A percentile compares a stretch with the other conserved stretches of the same genome.
Evolutionary conservation across 352 stramenopile species (phyloP).

Genomic region (Globisporangium iwayamae): DNA sequence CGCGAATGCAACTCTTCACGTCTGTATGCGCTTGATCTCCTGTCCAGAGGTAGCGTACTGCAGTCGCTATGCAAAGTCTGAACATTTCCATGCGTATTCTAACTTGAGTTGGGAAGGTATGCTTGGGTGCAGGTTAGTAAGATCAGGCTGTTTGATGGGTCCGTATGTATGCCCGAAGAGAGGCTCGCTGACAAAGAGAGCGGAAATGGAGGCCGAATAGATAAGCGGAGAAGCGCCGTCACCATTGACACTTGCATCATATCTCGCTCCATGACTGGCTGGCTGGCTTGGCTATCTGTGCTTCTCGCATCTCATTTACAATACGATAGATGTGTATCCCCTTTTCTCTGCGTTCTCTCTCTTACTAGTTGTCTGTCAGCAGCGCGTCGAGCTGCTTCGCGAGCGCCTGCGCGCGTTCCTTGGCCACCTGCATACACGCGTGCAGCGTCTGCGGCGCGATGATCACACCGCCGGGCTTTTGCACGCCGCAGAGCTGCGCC

Average conservation of each 20-base stretch:
- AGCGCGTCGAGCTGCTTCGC: slow-evolving; percentile 34
- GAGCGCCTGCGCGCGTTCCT: slow-evolving; percentile 31
- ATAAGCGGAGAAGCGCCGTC: background rate
- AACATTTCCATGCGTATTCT: too few relatives aligned
- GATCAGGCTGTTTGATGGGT: slow-evolving; percentile 9
- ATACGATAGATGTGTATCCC: background rate
- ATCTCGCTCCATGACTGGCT: background rate
- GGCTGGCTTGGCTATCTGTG: background rate
- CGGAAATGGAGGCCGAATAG: background rate
- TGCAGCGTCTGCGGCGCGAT: slow-evolving; percentile 49
- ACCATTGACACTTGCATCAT: background rate
- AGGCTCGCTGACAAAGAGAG: background rate
- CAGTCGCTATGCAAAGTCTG: too few relatives aligned
- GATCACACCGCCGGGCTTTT: slow-evolving; percentile 63
- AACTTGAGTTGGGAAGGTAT: too few relatives aligned
- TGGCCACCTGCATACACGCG: slow-evolving; percentile 62
- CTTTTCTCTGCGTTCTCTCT: background rate
- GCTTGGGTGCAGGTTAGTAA: too few relatives aligned
- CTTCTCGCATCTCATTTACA: slow-evolving; percentile 1
- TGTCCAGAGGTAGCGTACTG: too few relatives aligned
- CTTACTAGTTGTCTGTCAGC: background rate
- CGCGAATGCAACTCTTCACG: too few relatives aligned
- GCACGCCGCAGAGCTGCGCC: slow-evolving; percentile 57
- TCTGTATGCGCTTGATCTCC: too few relatives aligned
- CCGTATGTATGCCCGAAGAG: background rate